Base-by-base conservation (phyloP, 805 yeast genomes). In the Spathaspora arborariae region DNA sequence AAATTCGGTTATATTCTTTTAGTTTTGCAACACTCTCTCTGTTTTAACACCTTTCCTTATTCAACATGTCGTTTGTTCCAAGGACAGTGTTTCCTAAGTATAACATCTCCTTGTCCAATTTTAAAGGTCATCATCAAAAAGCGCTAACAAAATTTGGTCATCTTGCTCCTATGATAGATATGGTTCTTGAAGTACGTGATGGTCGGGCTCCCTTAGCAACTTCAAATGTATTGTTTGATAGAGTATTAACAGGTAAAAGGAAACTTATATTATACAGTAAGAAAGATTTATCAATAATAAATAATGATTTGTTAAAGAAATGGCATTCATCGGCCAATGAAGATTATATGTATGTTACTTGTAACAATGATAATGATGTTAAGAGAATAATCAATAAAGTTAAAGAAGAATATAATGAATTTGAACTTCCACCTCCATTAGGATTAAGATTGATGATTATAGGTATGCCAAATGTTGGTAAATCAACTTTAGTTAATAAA, bases 391-490 rank as follows among this genome's bases (percentile, higher is more conserved):
- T 86, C 13, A 71, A 76, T 8, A 55, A 71, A 10, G 68, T 88
- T 3, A 71, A 70, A 33, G 71, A 75, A 44, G 66, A 68, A 44
- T 75, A 78, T 55, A 51, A 63, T 21, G 51, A 60, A 3, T 69
- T 81, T 75, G 63, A 62, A 16, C 88, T 92, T 0, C 79, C 83
- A 1, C 95, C 96, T 0, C 97, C 97, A 0, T 64, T 90, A 49
- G 98, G 98, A 0, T 68, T 86, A 41, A 66, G 90, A 19, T 64
- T 87, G 47, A 72, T 91, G 72, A 79, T 92, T 39, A 82, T 85
- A 5, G 99, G 99, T 0, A 87, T 94, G 94, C 99, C 99, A 1
- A 94, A 94, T 61, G 96, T 90, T n/a, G 99, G 99, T 0, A 94
- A 94, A 64, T 86, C 96, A 10, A 85, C 97, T 0, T 62, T 94